Percentiles rank a stretch among this genome's conserved stretches.
Conservation (phyloP, 2,329 filamentous ascomycete genomes). For the Pseudogymnoascus sp. region DNA sequence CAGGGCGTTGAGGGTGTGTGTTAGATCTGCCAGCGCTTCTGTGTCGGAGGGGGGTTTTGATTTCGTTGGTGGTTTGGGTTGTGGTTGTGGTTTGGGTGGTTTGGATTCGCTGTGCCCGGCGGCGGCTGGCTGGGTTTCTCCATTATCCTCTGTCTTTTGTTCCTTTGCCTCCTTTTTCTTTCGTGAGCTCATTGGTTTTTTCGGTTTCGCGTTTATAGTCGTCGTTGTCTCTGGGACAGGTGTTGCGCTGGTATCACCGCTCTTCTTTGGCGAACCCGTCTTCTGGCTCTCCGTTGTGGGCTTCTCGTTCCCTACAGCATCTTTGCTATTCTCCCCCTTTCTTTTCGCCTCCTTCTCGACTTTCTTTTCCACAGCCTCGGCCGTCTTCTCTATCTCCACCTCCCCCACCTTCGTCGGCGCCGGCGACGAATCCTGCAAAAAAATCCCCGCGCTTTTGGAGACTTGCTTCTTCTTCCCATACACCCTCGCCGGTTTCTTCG, state of each 20-base stretch:
- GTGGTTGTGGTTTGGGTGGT: not conserved
- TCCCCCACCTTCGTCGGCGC: not conserved
- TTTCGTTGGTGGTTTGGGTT: not conserved
- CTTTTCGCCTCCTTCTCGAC: not conserved
- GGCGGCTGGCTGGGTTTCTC: not conserved
- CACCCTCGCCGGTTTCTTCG: conserved; percentile 2
- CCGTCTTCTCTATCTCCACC: not conserved
- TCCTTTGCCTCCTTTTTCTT: not conserved
- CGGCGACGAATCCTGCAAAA: not conserved
- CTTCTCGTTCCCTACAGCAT: not conserved
- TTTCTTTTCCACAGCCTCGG: not conserved
- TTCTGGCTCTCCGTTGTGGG: not conserved
- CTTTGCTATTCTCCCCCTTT: too few relatives aligned
- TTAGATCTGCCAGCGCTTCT: not conserved
- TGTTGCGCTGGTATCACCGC: not conserved
- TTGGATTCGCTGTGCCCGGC: not conserved
- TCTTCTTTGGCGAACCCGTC: not conserved
- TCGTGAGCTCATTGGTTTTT: not conserved
- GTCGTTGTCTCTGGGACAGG: not conserved
- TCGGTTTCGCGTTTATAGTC: not conserved
- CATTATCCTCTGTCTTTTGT: not conserved
- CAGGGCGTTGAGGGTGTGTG: not conserved
- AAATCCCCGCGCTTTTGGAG: not conserved
- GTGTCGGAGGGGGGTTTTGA: not conserved
- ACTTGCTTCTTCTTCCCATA: conserved; percentile 10